Evolutionary conservation across 1,139 yeast species (phyloP), one percentile per base, ranked within the genome.

Genomic region (Nakaseomyces glabratus): DNA sequence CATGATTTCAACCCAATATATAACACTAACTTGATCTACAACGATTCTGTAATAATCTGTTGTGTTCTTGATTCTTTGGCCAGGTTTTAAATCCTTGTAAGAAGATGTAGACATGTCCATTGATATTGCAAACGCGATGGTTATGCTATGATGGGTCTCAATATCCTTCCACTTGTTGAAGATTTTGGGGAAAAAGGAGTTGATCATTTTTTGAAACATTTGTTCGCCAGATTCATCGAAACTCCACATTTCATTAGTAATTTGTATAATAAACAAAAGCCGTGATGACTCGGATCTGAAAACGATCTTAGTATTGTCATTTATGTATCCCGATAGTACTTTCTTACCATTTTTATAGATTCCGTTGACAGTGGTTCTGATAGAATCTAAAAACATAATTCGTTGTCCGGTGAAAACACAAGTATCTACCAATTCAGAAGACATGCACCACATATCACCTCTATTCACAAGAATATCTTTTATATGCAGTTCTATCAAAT

Each of bases 231-330:
- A 82, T 52, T 88, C 96, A 58, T 90, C 97, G 57, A 93, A 93
- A 54, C 88, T 86, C 94, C 97, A 93, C 96, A 90, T 93, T 52
- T 93, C 99, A 26, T 81, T 69, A 1, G 96, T 82, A 45, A 88
- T 73, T 55, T 93, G 98, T 35, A 93, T 76, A 42, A 93, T 66
- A 33, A 88, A 82, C 9, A 86, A 72, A 40, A 88, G 62, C 39
- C 82, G 73, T 1, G 97, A 93, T 31, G 95, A 79, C 49, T 90
- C 96, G 1, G 95, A 84, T 34, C 98, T 68, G 52, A 82, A 90
- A 0, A 86, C 82, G 13, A 90, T 63, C 45, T 79, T 79, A 4
- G 98, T 88, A 21, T 73, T 68, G 11, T 73, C 73, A 2, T 88
- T 82, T 33, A 90, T 66, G 49, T 76, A 84, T 4, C 74, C 77